Evolutionary conservation across 2,329 filamentous ascomycete species (phyloP).

Genomic region (Alternaria tenuissima): DNA sequence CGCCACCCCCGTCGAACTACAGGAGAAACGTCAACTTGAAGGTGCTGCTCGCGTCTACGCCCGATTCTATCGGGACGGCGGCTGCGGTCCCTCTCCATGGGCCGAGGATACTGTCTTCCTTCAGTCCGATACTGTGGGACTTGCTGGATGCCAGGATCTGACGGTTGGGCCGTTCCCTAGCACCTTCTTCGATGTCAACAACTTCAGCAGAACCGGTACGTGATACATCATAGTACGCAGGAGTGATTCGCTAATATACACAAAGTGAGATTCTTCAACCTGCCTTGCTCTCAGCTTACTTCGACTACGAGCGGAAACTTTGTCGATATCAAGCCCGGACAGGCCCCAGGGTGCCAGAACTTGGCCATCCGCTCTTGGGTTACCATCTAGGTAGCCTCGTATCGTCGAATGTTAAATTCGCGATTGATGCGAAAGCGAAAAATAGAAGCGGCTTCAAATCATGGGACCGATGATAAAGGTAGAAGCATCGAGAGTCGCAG

Average conservation of each 20-base stretch:
- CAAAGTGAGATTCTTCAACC: conserved; percentile 17
- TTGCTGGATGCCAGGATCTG: conserved; percentile 17
- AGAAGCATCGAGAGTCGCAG: neutral
- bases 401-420: too few species aligned
- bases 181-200: conserved; percentile 17
- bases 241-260: neutral
- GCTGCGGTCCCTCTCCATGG: conserved; percentile 11
- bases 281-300: conserved; percentile 7
- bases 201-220: conserved; percentile 12
- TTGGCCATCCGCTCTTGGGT: conserved; percentile 15
- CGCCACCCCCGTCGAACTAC: conserved; percentile 8
- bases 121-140: conserved; percentile 2
- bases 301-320: conserved; percentile 7
- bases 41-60: conserved; percentile 17
- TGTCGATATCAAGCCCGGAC: conserved; percentile 14
- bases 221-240: neutral
- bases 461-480: too few species aligned
- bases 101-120: conserved; percentile 19
- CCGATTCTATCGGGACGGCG: conserved; percentile 17
- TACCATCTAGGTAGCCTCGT: conserved; percentile 5
- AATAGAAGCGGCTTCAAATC: too few species aligned
- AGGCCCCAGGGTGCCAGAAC: conserved; percentile 9
- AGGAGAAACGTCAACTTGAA: conserved; percentile 10
- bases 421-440: neutral
- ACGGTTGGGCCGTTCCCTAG: conserved; percentile 12